Evolutionary conservation across 2,329 filamentous ascomycete genomes (phyloP), one percentile per base, ranked within the genome.

Genomic region (Zalaria sp.): DNA sequence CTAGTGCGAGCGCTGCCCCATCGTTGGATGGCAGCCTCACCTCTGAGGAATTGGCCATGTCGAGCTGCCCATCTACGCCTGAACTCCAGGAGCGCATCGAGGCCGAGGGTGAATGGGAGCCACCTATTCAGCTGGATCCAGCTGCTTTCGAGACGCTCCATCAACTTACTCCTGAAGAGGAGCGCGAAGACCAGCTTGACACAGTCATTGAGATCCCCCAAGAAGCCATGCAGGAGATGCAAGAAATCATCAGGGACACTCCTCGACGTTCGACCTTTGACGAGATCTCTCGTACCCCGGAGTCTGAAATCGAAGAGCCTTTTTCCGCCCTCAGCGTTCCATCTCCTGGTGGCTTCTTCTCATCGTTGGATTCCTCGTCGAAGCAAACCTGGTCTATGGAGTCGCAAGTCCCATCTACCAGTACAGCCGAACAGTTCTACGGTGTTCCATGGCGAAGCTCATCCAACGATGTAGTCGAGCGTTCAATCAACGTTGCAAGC

Each of bases 351-450:
- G 86, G 83, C 1, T 95, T 95, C 69, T 95, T 95, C 62, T 84
- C 84, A 2, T 86, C 82, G 0, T 72, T 95, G 27, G 84, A 82
- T 32, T 76, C 81, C 3, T 74, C 77, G 27, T 78, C 81, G 32
- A 77, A 87, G 40, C 78, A 80, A 54, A 91, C 88, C 8, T 96
- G 89, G 89, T 78, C 85, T 53, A 65, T 80, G 26, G 54, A 57
- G 9, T 60, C 62, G 7, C 57, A 58, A 3, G 77, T 77, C 1
- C 87, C 87, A 1, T 89, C 85, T 0, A 94, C 89, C 1, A 85
- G 86, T 27, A 87, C 82, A n/a, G 89, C 89, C 6, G 85, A 94
- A 57, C 77, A 82, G 47, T 96, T 95, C 55, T 96, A 96, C 64
- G 79, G 81, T 47, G 73, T 81, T 27, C 87, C 88, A 3, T 95